Conservation (phyloP, 192 early-diverging fungal genomes). For the Umbelopsis vinacea region DNA sequence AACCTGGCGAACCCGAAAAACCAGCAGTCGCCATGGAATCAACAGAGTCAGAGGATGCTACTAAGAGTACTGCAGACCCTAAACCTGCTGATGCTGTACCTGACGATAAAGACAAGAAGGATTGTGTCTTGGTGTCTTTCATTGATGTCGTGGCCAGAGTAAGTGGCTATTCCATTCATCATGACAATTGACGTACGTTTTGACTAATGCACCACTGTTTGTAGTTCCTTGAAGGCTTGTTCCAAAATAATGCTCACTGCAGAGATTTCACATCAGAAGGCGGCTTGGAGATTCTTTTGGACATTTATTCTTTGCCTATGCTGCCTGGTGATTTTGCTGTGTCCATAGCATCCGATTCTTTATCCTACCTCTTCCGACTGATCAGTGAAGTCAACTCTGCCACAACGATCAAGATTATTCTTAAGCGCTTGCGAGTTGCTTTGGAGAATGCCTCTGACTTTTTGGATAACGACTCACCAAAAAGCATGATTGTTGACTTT, state of each 20-base stretch:
- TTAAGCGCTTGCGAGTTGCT: constrained; percentile 53
- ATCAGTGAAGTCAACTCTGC: constrained; percentile 69
- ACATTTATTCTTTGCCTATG: constrained; percentile 66
- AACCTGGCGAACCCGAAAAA: constrained; percentile 50
- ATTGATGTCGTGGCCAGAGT: constrained; percentile 72
- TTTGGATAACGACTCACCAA: constrained; percentile 43
- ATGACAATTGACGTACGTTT: background rate
- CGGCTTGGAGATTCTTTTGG: constrained; percentile 67
- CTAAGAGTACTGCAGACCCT: background rate
- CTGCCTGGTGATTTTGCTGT: constrained; percentile 78
- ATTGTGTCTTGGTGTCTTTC: constrained; percentile 55
- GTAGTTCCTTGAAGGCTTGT: constrained; percentile 83
- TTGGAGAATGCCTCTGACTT: constrained; percentile 52
- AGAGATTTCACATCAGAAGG: constrained; percentile 71
- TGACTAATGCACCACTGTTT: background rate
- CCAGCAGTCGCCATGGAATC: background rate
- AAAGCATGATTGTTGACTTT: constrained; percentile 52
- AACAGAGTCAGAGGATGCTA: constrained; percentile 10
- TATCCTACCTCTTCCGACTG: constrained; percentile 71
- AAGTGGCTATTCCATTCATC: constrained; percentile 24
- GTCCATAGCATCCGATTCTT: constrained; percentile 63
- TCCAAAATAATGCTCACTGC: constrained; percentile 77
- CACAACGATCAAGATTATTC: constrained; percentile 56
- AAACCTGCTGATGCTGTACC: constrained; percentile 8
- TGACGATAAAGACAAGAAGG: constrained; percentile 58